Conservation (phyloP, 345 rosid genomes). For the Arabidopsis suecica region DNA sequence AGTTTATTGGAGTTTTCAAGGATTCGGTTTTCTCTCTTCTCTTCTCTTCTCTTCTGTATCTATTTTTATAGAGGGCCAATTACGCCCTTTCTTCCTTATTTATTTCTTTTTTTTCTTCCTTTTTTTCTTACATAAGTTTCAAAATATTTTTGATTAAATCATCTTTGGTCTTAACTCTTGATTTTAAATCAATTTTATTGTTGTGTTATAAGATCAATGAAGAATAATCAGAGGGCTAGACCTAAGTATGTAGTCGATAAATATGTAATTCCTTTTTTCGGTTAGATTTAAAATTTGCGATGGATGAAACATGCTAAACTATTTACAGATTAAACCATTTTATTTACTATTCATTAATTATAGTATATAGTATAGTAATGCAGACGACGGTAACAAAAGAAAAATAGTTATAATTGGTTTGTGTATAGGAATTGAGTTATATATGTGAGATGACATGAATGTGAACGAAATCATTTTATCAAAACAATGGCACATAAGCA, state of each 20-base stretch:
- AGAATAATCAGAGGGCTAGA: background rate
- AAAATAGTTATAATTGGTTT: too few species aligned
- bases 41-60: background rate
- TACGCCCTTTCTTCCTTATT: background rate
- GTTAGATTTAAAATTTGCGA: too few species aligned
- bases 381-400: too few species aligned
- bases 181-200: background rate
- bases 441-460: background rate
- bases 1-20: background rate
- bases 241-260: background rate
- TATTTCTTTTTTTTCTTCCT: background rate
- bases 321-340: too few species aligned
- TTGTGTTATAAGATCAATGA: background rate
- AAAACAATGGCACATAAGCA: background rate
- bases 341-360: too few species aligned
- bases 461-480: background rate
- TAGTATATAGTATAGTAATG: too few species aligned
- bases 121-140: background rate
- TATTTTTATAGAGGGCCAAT: slow-evolving; percentile 8
- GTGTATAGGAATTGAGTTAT: background rate
- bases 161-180: background rate
- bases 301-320: too few species aligned
- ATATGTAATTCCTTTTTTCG: too few species aligned
- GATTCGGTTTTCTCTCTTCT: slow-evolving; percentile 17
- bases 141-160: background rate